phyloP scores from a whole-genome alignment of 108 stramenopile species.

The Cyclotella kingstonii region DNA sequence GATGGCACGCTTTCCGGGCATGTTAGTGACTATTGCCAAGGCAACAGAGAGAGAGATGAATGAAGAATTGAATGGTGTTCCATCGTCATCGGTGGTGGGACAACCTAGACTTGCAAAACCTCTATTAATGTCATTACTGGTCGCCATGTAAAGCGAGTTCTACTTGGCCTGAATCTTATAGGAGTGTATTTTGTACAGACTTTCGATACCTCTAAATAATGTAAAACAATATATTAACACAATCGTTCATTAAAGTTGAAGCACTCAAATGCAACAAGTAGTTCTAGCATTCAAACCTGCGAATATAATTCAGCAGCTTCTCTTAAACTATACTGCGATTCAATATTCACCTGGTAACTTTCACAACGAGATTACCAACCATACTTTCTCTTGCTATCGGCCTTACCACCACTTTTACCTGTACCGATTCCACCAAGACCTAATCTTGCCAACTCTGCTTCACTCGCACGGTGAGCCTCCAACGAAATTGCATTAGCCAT shows the following conservation, averaged over 20 bases:
- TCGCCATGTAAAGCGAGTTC: constrained; percentile 76
- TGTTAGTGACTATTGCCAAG: constrained; percentile 69
- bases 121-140: constrained; percentile 75
- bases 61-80: constrained; percentile 40
- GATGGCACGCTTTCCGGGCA: constrained; percentile 77
- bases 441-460: constrained; percentile 39
- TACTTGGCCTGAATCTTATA: too few relatives aligned
- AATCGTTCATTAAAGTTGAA: too few relatives aligned
- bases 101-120: constrained; percentile 73
- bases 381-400: constrained; percentile 45
- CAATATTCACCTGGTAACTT: too few relatives aligned
- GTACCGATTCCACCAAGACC: constrained; percentile 19
- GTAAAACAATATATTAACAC: too few relatives aligned
- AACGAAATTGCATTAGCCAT: constrained; percentile 48
- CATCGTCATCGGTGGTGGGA: constrained; percentile 17
- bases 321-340: too few relatives aligned
- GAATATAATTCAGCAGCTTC: too few relatives aligned
- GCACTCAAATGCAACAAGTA: too few relatives aligned
- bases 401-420: constrained; percentile 14
- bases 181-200: too few relatives aligned
- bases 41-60: constrained; percentile 78
- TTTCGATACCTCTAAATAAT: too few relatives aligned
- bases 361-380: constrained; percentile 31
- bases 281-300: too few relatives aligned
- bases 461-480: constrained; percentile 44